Conservation (phyloP, 305 asterid species). For the Fraxinus xanthoxyloides region DNA sequence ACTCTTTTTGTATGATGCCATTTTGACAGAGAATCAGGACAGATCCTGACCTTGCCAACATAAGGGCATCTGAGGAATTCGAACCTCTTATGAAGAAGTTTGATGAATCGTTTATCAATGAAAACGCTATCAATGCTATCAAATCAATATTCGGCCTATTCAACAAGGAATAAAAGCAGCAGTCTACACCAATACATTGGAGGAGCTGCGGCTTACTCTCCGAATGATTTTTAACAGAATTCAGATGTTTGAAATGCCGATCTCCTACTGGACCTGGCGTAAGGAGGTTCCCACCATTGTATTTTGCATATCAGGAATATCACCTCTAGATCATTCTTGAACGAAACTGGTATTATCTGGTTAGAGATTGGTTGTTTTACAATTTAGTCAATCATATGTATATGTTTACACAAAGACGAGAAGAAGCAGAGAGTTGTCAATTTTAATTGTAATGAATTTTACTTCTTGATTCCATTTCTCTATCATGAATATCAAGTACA, state of each 20-base stretch:
- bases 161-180: slow-evolving; percentile 54
- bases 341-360: slow-evolving; percentile 1
- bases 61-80: slow-evolving; percentile 68
- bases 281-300: background rate
- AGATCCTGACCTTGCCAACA: slow-evolving; percentile 82
- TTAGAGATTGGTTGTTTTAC: slow-evolving; percentile 2
- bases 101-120: slow-evolving; percentile 93
- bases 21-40: slow-evolving; percentile 69
- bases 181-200: background rate
- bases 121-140: slow-evolving; percentile 84
- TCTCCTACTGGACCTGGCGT: background rate
- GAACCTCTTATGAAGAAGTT: slow-evolving; percentile 72
- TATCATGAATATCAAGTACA: background rate
- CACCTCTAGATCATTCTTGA: background rate
- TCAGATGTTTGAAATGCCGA: background rate
- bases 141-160: slow-evolving; percentile 82
- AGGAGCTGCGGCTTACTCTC: background rate
- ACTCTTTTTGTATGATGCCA: slow-evolving; percentile 12
- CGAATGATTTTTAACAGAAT: no score
- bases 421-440: background rate
- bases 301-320: slow-evolving; percentile 10
- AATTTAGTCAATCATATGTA: slow-evolving; percentile 4
- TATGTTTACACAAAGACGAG: slow-evolving; percentile 9
- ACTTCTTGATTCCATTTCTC: background rate
- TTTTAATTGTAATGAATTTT: background rate